Conservation (phyloP, 2,329 filamentous ascomycete species). For the Phialophora expanda region DNA sequence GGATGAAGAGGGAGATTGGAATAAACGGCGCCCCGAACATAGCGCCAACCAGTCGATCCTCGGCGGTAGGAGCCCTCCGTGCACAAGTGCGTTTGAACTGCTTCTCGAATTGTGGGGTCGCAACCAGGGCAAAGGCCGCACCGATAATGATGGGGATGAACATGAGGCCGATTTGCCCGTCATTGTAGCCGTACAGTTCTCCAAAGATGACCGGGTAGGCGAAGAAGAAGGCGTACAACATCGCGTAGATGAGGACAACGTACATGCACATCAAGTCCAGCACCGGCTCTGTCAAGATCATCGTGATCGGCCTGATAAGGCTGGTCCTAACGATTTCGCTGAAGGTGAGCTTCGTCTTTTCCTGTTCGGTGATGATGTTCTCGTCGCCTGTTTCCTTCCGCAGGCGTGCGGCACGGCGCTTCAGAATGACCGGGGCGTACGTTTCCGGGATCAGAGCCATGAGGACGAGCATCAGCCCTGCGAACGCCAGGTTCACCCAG, state of each 20-base stretch:
- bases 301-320: conserved; percentile 51
- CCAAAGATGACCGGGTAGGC: conserved; percentile 70
- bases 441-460: conserved; percentile 62
- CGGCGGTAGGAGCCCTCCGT: conserved; percentile 42
- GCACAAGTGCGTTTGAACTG: conserved; percentile 56
- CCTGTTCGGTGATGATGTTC: conserved; percentile 45
- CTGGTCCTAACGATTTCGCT: conserved; percentile 50
- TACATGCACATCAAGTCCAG: conserved; percentile 83
- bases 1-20: conserved; percentile 53
- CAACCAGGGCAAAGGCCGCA: conserved; percentile 66
- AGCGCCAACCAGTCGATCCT: conserved; percentile 47
- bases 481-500: conserved; percentile 67
- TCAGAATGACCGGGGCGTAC: conserved; percentile 59
- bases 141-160: conserved; percentile 83
- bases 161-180: conserved; percentile 78
- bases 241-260: conserved; percentile 76
- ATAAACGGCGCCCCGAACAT: conserved; percentile 49
- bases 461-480: conserved; percentile 58
- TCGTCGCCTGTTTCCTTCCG: conserved; percentile 56
- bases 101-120: conserved; percentile 68
- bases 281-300: conserved; percentile 71
- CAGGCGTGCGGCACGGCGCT: conserved; percentile 55
- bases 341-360: conserved; percentile 50
- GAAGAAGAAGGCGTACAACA: conserved; percentile 59
- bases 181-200: conserved; percentile 76